Evolutionary conservation across 352 stramenopile species (phyloP), one percentile per base, ranked within the genome.

Genomic region (Globisporangium recalcitrans): DNA sequence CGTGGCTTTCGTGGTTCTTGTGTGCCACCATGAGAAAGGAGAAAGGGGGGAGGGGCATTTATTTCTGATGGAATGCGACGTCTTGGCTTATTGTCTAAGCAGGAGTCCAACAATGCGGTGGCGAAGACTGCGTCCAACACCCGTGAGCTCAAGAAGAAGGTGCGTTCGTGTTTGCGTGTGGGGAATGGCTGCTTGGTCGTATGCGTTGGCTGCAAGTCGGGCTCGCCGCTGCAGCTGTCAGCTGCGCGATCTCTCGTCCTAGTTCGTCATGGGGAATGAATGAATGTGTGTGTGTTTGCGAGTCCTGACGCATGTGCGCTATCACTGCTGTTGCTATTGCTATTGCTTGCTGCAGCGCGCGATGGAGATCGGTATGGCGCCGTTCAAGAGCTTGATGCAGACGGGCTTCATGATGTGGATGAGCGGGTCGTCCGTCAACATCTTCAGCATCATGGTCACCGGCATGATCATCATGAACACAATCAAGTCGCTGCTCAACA

Each of bases 361-460:
- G 21, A 96, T 96, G 86, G 89, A 96, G 70, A 94, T 97, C 52
- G 90, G 86, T 29, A 87, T 82, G 72, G 85, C 75, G 52, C 91
- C 91, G 27, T 96, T 96, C 61, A 97, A 97, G 78, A 90, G 87
- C n/a, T 63, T 98, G 22, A 77, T 97, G 62, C 95, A 97, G 69
- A 97, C 94, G 22, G 93, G 78, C 27, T 95, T 98, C 70, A 98
- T 98, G 93, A 97, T 98, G 87, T 98, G 91, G 88, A 98, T 98
- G 93, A 95, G 85, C 58, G 93, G 93, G 60, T 95, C 90, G 63
- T 89, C 88, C 52, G 90, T 98, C 68, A 96, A 97, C 74, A 98
- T 98, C 64, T 97, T 98, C 71, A 96, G 85, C 62, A 97, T 97
- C 74, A 97, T 97, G 90, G 92, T 97, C 73, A 96, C 87, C 7